Conservation (phyloP, 768 basidiomycete species). For the Tephrocybe rancida region DNA sequence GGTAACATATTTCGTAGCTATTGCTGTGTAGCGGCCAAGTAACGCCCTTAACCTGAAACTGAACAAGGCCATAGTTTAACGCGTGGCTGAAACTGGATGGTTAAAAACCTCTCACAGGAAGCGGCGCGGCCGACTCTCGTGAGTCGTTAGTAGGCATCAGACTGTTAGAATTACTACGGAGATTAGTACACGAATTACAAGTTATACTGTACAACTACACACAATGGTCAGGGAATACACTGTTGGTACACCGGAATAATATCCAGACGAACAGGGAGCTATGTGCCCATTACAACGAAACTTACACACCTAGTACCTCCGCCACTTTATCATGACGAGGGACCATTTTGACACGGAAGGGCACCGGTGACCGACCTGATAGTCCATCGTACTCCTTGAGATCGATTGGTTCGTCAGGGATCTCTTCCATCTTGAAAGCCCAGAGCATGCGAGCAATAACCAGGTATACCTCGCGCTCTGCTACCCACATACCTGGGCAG, state of each 20-base stretch:
- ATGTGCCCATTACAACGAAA: neutral
- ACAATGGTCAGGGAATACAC: neutral
- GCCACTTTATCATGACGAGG: slow-evolving; percentile 32
- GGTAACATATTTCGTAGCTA: too few species aligned
- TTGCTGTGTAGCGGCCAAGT: too few species aligned
- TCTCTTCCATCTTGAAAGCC: slow-evolving; percentile 44
- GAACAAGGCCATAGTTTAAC: too few species aligned
- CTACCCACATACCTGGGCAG: slow-evolving; percentile 46
- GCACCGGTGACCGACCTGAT: slow-evolving; percentile 47
- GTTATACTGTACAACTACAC: neutral
- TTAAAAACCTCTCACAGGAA: too few species aligned
- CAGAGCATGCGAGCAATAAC: slow-evolving; percentile 49
- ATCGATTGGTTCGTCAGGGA: slow-evolving; percentile 45
- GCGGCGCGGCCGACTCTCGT: too few species aligned
- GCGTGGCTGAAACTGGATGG: too few species aligned
- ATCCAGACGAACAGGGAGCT: neutral
- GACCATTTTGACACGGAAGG: slow-evolving; percentile 37
- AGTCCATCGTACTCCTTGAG: slow-evolving; percentile 49
- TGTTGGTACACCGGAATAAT: neutral
- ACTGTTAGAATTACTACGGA: neutral
- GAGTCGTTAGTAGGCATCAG: too few species aligned
- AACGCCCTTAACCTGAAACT: too few species aligned
- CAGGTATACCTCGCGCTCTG: slow-evolving; percentile 47
- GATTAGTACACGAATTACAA: slow-evolving; percentile 2
- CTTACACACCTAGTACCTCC: slow-evolving; percentile 21